A percentile compares a stretch with the other conserved stretches of the same genome.
phyloP scores from a whole-genome alignment of 2,329 filamentous ascomycete species.

The Neurospora sp. region DNA sequence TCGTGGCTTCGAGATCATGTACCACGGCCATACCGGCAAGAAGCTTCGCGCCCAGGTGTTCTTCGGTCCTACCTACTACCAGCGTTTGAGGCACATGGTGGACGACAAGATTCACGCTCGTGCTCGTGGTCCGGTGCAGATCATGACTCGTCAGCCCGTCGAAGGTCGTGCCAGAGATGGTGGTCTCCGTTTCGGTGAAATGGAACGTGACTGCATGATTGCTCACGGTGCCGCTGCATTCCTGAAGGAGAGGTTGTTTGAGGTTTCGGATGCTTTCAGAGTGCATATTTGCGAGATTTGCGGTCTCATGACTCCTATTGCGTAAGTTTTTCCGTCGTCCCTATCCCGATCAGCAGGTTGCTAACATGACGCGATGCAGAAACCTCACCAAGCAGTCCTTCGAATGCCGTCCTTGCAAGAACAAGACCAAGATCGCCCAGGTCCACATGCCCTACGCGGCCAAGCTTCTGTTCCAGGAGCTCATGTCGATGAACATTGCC shows the following conservation, averaged over 20 bases:
- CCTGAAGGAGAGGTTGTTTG: conserved; percentile 93
- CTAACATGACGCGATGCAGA: conserved; percentile 30
- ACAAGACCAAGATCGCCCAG: conserved; percentile 97
- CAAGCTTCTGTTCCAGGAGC: conserved; percentile 95
- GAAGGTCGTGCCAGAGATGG: conserved; percentile 97
- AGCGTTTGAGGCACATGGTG: conserved; percentile 97
- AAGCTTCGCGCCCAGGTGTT: conserved; percentile 94
- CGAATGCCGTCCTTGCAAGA: conserved; percentile 95
- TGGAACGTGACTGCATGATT: conserved; percentile 99
- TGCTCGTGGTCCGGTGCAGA: conserved; percentile 91
- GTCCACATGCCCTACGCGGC: conserved; percentile 96
- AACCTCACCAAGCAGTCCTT: conserved; percentile 94
- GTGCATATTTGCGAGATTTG: conserved; percentile 99
- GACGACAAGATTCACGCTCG: conserved; percentile 99
- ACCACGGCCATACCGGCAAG: conserved; percentile 91
- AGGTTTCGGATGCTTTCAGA: conserved; percentile 94
- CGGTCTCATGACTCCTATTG: conserved; percentile 96
- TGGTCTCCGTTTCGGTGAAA: conserved; percentile 98
- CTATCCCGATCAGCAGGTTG: too few relatives aligned
- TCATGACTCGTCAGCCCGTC: conserved; percentile 91
- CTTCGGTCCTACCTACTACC: conserved; percentile 96
- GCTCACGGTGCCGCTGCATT: conserved; percentile 96
- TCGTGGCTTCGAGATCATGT: conserved; percentile 96
- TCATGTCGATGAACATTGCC: conserved; percentile 97
- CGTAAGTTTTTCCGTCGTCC: conserved; percentile 52